phyloP scores from a whole-genome alignment of 2,329 filamentous ascomycete species.

The Monilinia fructigena region DNA sequence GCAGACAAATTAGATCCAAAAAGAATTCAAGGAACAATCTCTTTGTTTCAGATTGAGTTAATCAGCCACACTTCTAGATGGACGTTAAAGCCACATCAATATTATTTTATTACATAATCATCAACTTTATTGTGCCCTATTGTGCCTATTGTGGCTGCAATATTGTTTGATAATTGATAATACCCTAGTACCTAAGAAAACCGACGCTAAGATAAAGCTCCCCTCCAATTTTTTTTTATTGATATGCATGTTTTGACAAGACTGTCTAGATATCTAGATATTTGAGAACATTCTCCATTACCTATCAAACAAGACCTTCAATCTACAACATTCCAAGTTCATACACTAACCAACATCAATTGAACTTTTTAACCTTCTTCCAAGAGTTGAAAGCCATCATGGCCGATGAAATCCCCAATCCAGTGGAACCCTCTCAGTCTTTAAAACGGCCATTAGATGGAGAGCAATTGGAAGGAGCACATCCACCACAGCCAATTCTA shows the following conservation, averaged over 20 bases:
- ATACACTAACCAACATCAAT: background rate
- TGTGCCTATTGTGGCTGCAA: background rate
- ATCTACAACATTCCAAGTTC: background rate
- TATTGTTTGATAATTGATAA: no score
- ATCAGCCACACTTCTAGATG: no score
- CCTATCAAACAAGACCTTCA: background rate
- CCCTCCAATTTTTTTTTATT: slow-evolving; percentile 21
- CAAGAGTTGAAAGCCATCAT: slow-evolving; percentile 24
- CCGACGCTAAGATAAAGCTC: slow-evolving; percentile 36
- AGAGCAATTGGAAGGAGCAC: slow-evolving; percentile 28
- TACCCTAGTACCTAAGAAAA: background rate
- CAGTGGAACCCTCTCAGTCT: slow-evolving; percentile 32
- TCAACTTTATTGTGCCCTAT: background rate
- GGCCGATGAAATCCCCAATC: slow-evolving; percentile 28
- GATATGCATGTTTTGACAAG: background rate
- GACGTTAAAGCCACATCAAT: slow-evolving; percentile 7
- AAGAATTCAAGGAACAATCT: no score
- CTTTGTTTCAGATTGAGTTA: no score
- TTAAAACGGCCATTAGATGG: slow-evolving; percentile 35
- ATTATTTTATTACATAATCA: no score
- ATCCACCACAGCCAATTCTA: slow-evolving; percentile 32
- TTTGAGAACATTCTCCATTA: background rate
- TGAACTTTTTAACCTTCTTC: no score
- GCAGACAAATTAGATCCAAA: no score
- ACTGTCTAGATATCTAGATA: background rate